Percentiles rank a stretch among this genome's conserved stretches.
Conservation (phyloP, 2,329 filamentous ascomycete genomes). For the Delphinella strobiligena region DNA sequence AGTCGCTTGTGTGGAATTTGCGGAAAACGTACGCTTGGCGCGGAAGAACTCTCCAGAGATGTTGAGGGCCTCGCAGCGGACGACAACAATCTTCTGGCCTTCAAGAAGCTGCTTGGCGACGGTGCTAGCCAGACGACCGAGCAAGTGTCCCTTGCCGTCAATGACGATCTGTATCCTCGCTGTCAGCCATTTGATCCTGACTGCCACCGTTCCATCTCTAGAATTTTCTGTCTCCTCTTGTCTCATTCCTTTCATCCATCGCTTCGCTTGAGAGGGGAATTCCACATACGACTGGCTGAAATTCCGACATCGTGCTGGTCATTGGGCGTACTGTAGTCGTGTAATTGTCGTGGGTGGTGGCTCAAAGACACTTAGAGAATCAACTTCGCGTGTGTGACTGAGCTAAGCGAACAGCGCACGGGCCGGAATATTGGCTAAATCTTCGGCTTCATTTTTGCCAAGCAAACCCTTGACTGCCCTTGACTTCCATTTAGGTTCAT, state of each 20-base stretch:
- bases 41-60: conserved; percentile 99
- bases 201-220: conserved; percentile 1
- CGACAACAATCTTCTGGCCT: conserved; percentile 98
- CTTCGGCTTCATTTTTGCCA: too few relatives aligned
- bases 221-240: conserved; percentile 2
- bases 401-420: neutral
- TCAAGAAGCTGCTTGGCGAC: conserved; percentile 98
- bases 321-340: conserved; percentile 3
- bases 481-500: too few relatives aligned
- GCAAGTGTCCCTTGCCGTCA: conserved; percentile 99
- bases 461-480: too few relatives aligned
- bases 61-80: conserved; percentile 98
- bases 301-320: conserved; percentile 46
- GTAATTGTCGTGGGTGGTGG: conserved; percentile 1
- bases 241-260: conserved; percentile 4
- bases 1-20: conserved; percentile 4
- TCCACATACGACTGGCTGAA: conserved; percentile 51
- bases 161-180: conserved; percentile 66
- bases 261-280: conserved; percentile 1
- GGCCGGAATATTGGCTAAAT: too few relatives aligned
- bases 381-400: neutral
- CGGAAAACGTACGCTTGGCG: conserved; percentile 82
- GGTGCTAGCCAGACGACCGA: conserved; percentile 95
- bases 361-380: neutral
- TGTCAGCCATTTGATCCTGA: conserved; percentile 9